Percentiles rank a stretch among this genome's conserved stretches.
Conservation (phyloP, 108 stramenopile genomes). For the Cyclotella sp. region DNA sequence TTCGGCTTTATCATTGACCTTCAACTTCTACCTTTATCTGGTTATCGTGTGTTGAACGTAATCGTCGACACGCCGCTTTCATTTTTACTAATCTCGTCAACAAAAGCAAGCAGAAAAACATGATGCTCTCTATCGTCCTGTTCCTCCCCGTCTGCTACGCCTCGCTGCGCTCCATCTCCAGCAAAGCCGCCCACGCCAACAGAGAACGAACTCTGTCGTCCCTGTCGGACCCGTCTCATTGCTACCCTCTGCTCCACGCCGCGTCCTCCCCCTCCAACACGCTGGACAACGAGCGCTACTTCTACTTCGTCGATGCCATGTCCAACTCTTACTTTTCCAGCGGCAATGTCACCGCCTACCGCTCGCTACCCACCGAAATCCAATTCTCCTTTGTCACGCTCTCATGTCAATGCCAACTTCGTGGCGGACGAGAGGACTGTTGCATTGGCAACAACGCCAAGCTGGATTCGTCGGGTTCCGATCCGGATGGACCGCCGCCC, state of each 20-base stretch:
- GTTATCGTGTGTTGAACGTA: too few species aligned
- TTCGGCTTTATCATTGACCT: too few species aligned
- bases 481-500: slow-evolving; percentile 20
- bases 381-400: slow-evolving; percentile 29
- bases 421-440: slow-evolving; percentile 26
- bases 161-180: too few species aligned
- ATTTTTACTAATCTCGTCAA: too few species aligned
- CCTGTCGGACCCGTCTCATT: slow-evolving; percentile 3
- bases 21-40: too few species aligned
- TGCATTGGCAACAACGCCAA: slow-evolving; percentile 15
- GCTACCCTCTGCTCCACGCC: slow-evolving; percentile 15
- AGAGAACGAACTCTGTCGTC: too few species aligned
- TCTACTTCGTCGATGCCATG: slow-evolving; percentile 22
- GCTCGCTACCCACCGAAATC: not conserved
- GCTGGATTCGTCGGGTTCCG: slow-evolving; percentile 12
- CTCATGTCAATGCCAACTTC: slow-evolving; percentile 20
- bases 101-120: too few species aligned
- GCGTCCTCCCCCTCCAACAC: slow-evolving; percentile 14
- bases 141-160: too few species aligned
- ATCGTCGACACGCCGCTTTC: too few species aligned
- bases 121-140: too few species aligned
- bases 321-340: slow-evolving; percentile 10
- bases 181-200: too few species aligned
- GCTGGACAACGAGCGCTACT: slow-evolving; percentile 2
- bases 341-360: not conserved